phyloP scores from a whole-genome alignment of 2,329 filamentous ascomycete genomes.

The Aspergillus piperis region DNA sequence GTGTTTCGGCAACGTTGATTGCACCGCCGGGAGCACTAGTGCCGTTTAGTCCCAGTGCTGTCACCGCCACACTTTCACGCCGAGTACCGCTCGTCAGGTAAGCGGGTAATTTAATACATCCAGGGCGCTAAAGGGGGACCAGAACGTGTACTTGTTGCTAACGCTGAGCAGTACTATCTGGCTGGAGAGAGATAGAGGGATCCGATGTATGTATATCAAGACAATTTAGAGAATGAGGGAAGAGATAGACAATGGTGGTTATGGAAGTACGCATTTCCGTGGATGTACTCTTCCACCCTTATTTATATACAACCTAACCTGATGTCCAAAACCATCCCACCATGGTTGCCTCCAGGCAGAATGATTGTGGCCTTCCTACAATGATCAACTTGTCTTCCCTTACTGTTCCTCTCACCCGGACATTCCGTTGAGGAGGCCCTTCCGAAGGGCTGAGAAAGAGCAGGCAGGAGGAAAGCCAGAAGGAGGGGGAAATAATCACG shows the following conservation, averaged over 20 bases:
- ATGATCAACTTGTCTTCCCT: not conserved
- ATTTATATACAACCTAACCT: not conserved
- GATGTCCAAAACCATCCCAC: not conserved
- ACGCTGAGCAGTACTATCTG: not conserved
- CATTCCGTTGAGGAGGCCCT: slow-evolving; percentile 13
- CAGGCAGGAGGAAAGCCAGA: not conserved
- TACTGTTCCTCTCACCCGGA: not conserved
- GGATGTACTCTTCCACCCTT: not conserved
- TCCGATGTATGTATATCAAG: no score
- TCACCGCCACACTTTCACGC: slow-evolving; percentile 20
- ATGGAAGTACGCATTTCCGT: not conserved
- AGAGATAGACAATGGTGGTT: not conserved
- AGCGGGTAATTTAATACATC: not conserved
- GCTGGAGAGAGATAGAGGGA: not conserved
- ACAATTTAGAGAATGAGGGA: not conserved
- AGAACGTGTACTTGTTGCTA: not conserved
- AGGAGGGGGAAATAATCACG: not conserved
- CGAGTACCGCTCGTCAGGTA: not conserved
- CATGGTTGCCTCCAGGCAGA: slow-evolving; percentile 21
- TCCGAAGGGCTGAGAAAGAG: not conserved
- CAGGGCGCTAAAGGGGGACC: not conserved
- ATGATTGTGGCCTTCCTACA: slow-evolving; percentile 12
- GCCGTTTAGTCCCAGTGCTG: slow-evolving; percentile 19
- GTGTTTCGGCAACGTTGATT: slow-evolving; percentile 22
- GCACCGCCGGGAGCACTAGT: slow-evolving; percentile 19